Evolutionary conservation across 2,329 filamentous ascomycete genomes (phyloP).

Genomic region (Paraphaeosphaeria sporulosa): DNA sequence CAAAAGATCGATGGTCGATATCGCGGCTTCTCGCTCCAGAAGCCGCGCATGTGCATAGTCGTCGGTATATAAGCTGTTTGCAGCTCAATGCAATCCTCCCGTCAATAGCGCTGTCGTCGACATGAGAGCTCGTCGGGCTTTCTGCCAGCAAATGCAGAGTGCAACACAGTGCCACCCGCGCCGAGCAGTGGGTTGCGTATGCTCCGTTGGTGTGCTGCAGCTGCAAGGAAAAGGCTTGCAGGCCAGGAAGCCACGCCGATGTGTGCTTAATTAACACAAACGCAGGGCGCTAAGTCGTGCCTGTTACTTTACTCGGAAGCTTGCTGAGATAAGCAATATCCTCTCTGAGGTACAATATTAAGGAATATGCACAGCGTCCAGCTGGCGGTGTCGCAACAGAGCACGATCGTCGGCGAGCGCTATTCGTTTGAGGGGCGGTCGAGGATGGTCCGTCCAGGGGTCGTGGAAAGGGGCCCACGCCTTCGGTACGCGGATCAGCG

Average conservation of each 20-base stretch:
- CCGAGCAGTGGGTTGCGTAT: background rate
- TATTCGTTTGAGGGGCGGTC: background rate
- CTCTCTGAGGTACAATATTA: background rate
- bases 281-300: slow-evolving; percentile 9
- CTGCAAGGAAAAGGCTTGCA: slow-evolving; percentile 12
- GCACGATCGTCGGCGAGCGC: slow-evolving; percentile 1
- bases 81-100: slow-evolving; percentile 1
- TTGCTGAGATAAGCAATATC: background rate
- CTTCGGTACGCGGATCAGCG: slow-evolving; percentile 12
- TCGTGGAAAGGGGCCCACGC: slow-evolving; percentile 10
- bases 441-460: slow-evolving; percentile 6
- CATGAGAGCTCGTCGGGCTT: background rate
- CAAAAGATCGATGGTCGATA: no score
- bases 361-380: background rate
- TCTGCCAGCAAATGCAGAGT: background rate
- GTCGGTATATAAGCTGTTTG: slow-evolving; percentile 8
- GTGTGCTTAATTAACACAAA: background rate
- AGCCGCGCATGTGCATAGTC: slow-evolving; percentile 7
- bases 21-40: background rate
- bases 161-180: background rate
- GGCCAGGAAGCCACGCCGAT: slow-evolving; percentile 2
- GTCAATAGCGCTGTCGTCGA: background rate
- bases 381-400: slow-evolving; percentile 9
- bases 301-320: background rate
- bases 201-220: background rate